Evolutionary conservation across 73 alveolate genomes (phyloP).

Genomic region (Tetrahymena borealis): DNA sequence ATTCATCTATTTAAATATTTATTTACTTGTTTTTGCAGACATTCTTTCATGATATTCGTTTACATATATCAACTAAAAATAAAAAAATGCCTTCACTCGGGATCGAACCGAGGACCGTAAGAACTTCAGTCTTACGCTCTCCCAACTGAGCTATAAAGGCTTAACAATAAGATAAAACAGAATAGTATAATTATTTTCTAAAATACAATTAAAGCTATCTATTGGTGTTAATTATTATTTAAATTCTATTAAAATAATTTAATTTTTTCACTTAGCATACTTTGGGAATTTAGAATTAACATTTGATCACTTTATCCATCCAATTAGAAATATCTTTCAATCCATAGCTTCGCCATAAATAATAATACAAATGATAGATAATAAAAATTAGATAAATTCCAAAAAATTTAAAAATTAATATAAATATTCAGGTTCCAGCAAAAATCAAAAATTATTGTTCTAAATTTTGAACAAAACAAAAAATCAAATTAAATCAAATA

Average conservation of each 20-base stretch:
- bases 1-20: too few relatives aligned
- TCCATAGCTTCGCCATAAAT: too few relatives aligned
- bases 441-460: neutral
- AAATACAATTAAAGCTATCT: too few relatives aligned
- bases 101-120: constrained; percentile 6
- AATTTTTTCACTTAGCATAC: too few relatives aligned
- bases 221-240: too few relatives aligned
- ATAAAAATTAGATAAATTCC: neutral
- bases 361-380: neutral
- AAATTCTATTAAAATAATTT: too few relatives aligned
- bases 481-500: neutral
- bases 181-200: neutral
- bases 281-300: too few relatives aligned
- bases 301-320: too few relatives aligned
- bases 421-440: neutral
- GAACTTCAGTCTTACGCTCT: constrained; percentile 3
- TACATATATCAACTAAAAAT: too few relatives aligned
- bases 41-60: too few relatives aligned
- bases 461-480: neutral
- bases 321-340: too few relatives aligned
- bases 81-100: constrained; percentile 1
- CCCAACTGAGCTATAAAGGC: constrained; percentile 4
- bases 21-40: too few relatives aligned
- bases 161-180: neutral
- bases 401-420: neutral